A percentile compares a stretch with the other conserved stretches of the same genome.
Conservation (phyloP, 1,284 basidiomycete species). For the Earliella scabrosa region DNA sequence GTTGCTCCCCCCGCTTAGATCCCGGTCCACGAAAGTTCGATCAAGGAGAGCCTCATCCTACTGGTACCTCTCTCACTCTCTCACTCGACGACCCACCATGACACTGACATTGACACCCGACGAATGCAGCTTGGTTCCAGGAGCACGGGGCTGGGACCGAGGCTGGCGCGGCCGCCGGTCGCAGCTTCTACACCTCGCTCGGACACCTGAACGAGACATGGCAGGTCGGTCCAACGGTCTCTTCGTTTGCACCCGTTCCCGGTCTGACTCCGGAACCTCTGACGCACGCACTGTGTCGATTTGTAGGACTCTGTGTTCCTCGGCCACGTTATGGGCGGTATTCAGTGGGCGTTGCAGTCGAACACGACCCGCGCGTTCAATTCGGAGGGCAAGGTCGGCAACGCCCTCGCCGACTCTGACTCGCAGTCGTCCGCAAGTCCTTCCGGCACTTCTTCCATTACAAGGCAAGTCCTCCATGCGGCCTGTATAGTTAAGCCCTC, state of each 20-base stretch:
- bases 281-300: no score
- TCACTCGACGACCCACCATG: no score
- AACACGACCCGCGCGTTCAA: slow-evolving; percentile 63
- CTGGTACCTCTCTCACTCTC: slow-evolving; percentile 49
- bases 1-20: slow-evolving; percentile 39
- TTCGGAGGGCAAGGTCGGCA: slow-evolving; percentile 37
- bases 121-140: slow-evolving; percentile 74
- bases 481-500: no score
- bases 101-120: neutral
- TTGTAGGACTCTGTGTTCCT: slow-evolving; percentile 64
- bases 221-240: no score
- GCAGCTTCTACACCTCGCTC: slow-evolving; percentile 82
- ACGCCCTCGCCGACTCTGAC: neutral
- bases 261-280: no score
- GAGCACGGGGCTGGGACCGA: slow-evolving; percentile 64
- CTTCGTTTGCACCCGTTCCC: no score
- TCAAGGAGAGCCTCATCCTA: slow-evolving; percentile 70
- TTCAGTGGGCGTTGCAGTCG: slow-evolving; percentile 70
- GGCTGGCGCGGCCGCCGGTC: slow-evolving; percentile 55
- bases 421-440: neutral
- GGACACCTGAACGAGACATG: slow-evolving; percentile 78
- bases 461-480: neutral
- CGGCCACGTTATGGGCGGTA: slow-evolving; percentile 73
- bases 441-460: neutral
- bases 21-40: slow-evolving; percentile 50